These are phyloP conservation scores for Polyporus arcularius DNA, from an alignment of 768 basidiomycete species.

Conservation along the genomic window DNA sequence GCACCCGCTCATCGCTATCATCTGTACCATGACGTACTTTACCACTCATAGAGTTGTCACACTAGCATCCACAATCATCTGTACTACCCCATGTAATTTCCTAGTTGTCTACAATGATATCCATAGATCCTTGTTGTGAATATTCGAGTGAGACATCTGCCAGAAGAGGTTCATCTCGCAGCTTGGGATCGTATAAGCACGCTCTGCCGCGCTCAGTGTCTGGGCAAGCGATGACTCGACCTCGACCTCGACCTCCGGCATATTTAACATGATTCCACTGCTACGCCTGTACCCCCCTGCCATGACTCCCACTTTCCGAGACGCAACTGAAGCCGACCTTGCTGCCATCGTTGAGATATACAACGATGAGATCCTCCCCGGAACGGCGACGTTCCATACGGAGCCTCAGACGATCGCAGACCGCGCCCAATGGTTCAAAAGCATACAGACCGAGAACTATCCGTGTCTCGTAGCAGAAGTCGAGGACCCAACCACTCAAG, in stretches of 20 bases:
- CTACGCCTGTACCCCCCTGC: not conserved
- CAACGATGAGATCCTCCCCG: conserved; percentile 14
- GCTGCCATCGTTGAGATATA: conserved; percentile 13
- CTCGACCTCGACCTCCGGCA: not conserved
- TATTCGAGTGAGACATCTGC: no score
- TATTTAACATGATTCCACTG: not conserved
- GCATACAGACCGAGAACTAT: conserved; percentile 3
- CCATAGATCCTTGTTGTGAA: not conserved
- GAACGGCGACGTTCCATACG: conserved; percentile 16
- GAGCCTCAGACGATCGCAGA: not conserved
- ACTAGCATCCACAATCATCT: conserved; percentile 14
- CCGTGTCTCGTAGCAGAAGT: conserved; percentile 17
- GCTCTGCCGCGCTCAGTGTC: no score
- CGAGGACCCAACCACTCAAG: not conserved
- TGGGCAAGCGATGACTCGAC: not conserved
- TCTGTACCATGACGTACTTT: not conserved
- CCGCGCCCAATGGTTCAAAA: conserved; percentile 1
- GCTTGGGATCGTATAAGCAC: no score
- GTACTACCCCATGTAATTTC: conserved; percentile 17
- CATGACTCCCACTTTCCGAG: conserved; percentile 4
- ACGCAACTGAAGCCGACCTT: conserved; percentile 1
- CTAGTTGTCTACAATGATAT: conserved; percentile 7
- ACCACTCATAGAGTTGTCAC: conserved; percentile 15
- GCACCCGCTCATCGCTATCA: conserved; percentile 5
- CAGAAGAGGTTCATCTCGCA: no score